Base-by-base conservation (phyloP, 352 stramenopile species). In the Phytophthora cactorum region DNA sequence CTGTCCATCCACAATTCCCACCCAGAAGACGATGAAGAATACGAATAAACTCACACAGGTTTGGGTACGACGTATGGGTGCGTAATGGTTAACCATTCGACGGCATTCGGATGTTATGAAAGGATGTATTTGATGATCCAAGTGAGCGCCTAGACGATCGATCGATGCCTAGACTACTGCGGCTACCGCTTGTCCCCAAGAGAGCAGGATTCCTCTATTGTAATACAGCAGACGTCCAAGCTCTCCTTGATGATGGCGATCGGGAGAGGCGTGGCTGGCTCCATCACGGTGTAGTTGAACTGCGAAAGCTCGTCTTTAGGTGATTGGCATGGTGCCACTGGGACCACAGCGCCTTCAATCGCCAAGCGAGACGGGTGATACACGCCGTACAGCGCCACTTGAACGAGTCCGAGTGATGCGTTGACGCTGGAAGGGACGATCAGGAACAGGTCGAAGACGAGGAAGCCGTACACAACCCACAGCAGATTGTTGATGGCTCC, bases 401-500 rank as follows among this genome's bases (percentile, higher is more conserved):
- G 84, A 39, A 88, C 63, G 41, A 73, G 38, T 7, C 84, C 81
- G 25, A 91, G 67, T 25, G 68, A 66, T 25, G 78, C 59, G 57
- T 81, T 90, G 59, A 93, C 62, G 32, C 59, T 62, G 5, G 73
- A 76, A 4, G 84, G 86, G 36, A 86, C 58, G 28, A 92, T 59
- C n/a, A 94, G 52, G 45, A 92, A 64, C n/a, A 78, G 46, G 36
- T 92, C 79, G 50, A 72, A 43, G 28, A 89, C 64, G 32, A 91
- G 64, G 36, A 69, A 49, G 31, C 79, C 81, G 73, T 92, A 94
- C 53, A 88, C 65, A 45, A 90, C 69, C 86, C 86, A 94, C n/a
- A 92, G 63, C 12, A 74, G 55, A 65, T 92, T 94, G 81, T 92
- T 94, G 54, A 82, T 58, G n/a, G 78, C 51, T 2, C 82, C 86